A percentile compares a stretch with the other conserved stretches of the same genome.
Evolutionary conservation across 345 rosid species (phyloP).

Genomic region (Firmiana major): DNA sequence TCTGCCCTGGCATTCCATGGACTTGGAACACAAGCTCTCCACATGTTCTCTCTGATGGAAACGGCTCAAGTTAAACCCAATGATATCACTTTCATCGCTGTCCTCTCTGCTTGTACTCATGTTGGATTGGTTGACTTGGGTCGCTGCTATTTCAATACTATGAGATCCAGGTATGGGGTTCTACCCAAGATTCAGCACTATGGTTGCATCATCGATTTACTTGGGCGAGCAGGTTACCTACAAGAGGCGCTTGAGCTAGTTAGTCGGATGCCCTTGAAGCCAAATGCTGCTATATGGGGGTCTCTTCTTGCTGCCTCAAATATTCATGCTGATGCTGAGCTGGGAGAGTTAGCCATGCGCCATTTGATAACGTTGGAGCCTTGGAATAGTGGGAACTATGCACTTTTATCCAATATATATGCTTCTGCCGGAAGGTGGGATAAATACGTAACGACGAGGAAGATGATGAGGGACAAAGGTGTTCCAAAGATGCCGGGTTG

Average conservation of each 20-base stretch:
- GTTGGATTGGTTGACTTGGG: constrained; percentile 59
- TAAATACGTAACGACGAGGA: constrained; percentile 53
- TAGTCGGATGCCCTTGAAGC: constrained; percentile 55
- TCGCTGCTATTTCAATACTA: constrained; percentile 34
- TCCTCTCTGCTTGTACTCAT: constrained; percentile 77
- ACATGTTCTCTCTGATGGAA: constrained; percentile 63
- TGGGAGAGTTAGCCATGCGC: constrained; percentile 56
- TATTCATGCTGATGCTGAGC: constrained; percentile 48
- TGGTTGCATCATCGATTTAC: constrained; percentile 70
- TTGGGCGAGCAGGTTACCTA: constrained; percentile 63
- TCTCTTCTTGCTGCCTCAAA: constrained; percentile 71
- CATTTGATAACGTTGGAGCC: constrained; percentile 62
- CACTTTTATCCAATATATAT: constrained; percentile 54
- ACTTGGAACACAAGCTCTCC: constrained; percentile 57
- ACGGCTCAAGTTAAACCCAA: constrained; percentile 44
- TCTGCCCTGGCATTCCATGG: constrained; percentile 69
- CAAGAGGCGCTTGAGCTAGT: constrained; percentile 49
- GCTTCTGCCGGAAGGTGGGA: constrained; percentile 62
- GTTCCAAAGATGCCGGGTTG: constrained; percentile 50
- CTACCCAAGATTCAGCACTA: constrained; percentile 62
- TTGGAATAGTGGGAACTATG: constrained; percentile 70
- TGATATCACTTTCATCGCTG: constrained; percentile 62
- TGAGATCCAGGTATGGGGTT: constrained; percentile 40
- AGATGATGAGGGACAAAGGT: constrained; percentile 55
- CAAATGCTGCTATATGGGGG: constrained; percentile 77